Evolutionary conservation across 23 red algal genomes (phyloP), one percentile per base, ranked within the genome.

Genomic region (Gracilaria domingensis): DNA sequence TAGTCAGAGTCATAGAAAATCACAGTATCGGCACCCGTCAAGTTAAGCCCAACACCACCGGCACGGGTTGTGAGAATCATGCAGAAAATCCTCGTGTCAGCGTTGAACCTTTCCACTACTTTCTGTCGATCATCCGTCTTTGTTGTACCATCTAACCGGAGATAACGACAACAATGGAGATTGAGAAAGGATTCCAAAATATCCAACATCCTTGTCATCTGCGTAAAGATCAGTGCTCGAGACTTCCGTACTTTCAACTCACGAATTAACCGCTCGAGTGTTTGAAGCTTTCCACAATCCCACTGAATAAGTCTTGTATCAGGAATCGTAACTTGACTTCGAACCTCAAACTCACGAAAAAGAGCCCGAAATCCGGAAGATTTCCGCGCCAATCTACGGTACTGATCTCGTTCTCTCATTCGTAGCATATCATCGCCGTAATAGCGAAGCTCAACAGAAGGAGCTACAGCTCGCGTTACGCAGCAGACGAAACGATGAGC

Each of bases 1-100:
- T 95, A 99, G 50, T 99, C 97, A 59, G 93, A 91, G 67, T 99
- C 97, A 71, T 96, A 99, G 74, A 99, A 96, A 45, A 99, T 74
- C 23, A 99, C 97, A 20, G 91, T 90, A 81, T 99, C 97, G 21
- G 97, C 97, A 28, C 97, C 95, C 20, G 91, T 94, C 66, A 99
- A 57, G 44, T 99, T 99, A 18, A 99, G 74, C 20, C 97, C 97
- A 12, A 99, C 86, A 0, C 97, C 97, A 36, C 97, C 97, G 0
- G 93, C 83, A 0, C 97, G 76, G 32, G 97, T 99, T 16, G 94
- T 96, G 17, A 95, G 82, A 58, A 99, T 93, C 85, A 99, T 90
- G 75, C 81, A 90, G 77, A 99, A 94, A 34, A 95, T 88, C 36
- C 92, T 79, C 32, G 25, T 50, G 54, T 99, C 97, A 14, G 66